Conservation (phyloP, 202 grass and related monocot genomes). For the Bolboschoenoplectus hybrid region DNA sequence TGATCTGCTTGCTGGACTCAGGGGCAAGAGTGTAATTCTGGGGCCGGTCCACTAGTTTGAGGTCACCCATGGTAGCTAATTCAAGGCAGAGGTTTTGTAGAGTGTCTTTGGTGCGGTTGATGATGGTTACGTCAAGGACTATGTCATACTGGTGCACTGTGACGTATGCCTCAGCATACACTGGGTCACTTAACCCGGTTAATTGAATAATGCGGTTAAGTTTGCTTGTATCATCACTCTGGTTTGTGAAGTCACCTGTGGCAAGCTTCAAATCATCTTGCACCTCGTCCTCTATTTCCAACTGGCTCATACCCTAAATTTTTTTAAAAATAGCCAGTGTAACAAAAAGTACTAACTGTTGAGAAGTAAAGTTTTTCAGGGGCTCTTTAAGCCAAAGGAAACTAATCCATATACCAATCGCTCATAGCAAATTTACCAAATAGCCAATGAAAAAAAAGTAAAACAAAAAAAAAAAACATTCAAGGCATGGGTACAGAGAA, state of each 20-base stretch:
- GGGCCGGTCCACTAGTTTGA: slow-evolving; percentile 52
- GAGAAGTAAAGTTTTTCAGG: not conserved
- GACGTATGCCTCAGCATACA: slow-evolving; percentile 51
- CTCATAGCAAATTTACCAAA: slow-evolving; percentile 7
- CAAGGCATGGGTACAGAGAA: not conserved
- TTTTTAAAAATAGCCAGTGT: not conserved
- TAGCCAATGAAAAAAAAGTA: not conserved
- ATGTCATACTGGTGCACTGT: slow-evolving; percentile 57
- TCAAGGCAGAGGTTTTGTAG: slow-evolving; percentile 54
- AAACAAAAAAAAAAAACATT: not conserved
- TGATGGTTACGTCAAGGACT: slow-evolving; percentile 51
- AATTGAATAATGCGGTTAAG: slow-evolving; percentile 52
- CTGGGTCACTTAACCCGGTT: slow-evolving; percentile 55
- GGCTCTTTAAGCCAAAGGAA: not conserved
- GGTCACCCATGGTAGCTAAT: slow-evolving; percentile 53
- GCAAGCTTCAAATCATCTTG: slow-evolving; percentile 56
- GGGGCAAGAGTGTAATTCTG: slow-evolving; percentile 53
- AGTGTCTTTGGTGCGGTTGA: slow-evolving; percentile 52
- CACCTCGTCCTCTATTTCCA: slow-evolving; percentile 56
- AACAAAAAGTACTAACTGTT: not conserved
- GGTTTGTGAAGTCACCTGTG: slow-evolving; percentile 47
- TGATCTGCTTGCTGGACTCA: slow-evolving; percentile 51
- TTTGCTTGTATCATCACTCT: slow-evolving; percentile 40
- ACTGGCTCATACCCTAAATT: slow-evolving; percentile 51
- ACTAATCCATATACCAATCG: not conserved